A percentile compares a stretch with the other conserved stretches of the same genome.
Conservation (phyloP, 768 basidiomycete species). For the Neoboletus brunneissimus region DNA sequence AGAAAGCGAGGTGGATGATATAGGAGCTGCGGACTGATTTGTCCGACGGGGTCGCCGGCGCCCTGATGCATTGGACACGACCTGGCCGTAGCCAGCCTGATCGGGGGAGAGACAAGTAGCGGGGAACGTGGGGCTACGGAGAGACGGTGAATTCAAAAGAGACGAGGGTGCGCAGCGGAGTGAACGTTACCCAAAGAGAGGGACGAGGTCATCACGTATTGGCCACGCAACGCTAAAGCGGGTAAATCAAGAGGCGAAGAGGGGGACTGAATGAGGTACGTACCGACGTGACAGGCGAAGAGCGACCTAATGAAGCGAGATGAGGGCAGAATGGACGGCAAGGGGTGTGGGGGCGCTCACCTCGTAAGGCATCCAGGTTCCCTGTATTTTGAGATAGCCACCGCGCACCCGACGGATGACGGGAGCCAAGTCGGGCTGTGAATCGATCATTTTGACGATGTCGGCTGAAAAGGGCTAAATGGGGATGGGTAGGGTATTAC, state of each 20-base stretch:
- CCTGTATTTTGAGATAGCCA: conserved; percentile 89
- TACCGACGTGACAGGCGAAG: conserved; percentile 77
- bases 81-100: conserved; percentile 84
- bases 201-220: conserved; percentile 80
- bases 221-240: conserved; percentile 75
- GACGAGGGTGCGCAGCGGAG: background rate
- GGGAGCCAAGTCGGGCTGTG: conserved; percentile 81
- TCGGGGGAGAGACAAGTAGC: conserved; percentile 81
- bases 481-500: conserved; percentile 9
- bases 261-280: conserved; percentile 28
- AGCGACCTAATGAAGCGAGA: conserved; percentile 55
- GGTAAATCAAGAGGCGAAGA: conserved; percentile 11
- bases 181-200: conserved; percentile 74
- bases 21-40: conserved; percentile 38
- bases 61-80: conserved; percentile 59
- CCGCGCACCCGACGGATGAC: conserved; percentile 82
- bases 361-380: conserved; percentile 94
- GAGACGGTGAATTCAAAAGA: conserved; percentile 16
- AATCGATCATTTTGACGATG: conserved; percentile 91
- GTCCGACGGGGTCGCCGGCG: conserved; percentile 59
- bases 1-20: conserved; percentile 32
- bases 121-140: conserved; percentile 73
- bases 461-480: conserved; percentile 55
- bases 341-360: conserved; percentile 38
- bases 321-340: conserved; percentile 19